Percentiles rank a stretch among this genome's conserved stretches.
These are phyloP conservation scores for Corymbia calophylla DNA, from an alignment of 441 rosid genomes.

Conservation along the genomic window DNA sequence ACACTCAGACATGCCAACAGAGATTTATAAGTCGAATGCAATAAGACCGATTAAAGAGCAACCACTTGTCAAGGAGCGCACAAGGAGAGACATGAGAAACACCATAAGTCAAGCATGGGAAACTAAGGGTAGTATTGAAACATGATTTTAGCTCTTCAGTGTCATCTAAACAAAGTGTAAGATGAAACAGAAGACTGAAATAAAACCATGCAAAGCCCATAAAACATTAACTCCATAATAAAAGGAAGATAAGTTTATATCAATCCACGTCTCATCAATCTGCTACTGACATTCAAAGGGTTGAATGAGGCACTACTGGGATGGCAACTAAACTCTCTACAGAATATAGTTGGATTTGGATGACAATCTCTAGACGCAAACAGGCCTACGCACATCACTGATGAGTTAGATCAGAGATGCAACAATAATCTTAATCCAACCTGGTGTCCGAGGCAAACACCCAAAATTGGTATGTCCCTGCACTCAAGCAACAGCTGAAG, in stretches of 20 bases:
- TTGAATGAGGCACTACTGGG: neutral
- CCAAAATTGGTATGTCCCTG: conserved; percentile 83
- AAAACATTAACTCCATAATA: neutral
- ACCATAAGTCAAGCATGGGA: neutral
- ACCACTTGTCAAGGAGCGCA: neutral
- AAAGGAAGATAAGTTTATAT: neutral
- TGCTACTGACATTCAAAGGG: neutral
- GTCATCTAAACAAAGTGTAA: neutral
- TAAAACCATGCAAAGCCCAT: neutral
- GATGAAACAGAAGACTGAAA: neutral
- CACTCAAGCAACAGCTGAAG: conserved; percentile 78
- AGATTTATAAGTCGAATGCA: neutral
- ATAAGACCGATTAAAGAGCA: neutral
- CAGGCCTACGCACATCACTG: neutral
- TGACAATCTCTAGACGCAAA: neutral
- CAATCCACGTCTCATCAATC: neutral
- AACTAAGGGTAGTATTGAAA: neutral
- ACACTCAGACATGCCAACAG: neutral
- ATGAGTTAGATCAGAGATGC: neutral
- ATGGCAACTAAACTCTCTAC: neutral
- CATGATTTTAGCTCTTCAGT: neutral
- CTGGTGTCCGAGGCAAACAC: conserved; percentile 98
- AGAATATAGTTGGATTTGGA: neutral
- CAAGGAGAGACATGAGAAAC: neutral
- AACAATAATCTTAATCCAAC: conserved; percentile 19